phyloP scores from a whole-genome alignment of 208 protist genomes.

The Acanthamoeba divionensis region DNA sequence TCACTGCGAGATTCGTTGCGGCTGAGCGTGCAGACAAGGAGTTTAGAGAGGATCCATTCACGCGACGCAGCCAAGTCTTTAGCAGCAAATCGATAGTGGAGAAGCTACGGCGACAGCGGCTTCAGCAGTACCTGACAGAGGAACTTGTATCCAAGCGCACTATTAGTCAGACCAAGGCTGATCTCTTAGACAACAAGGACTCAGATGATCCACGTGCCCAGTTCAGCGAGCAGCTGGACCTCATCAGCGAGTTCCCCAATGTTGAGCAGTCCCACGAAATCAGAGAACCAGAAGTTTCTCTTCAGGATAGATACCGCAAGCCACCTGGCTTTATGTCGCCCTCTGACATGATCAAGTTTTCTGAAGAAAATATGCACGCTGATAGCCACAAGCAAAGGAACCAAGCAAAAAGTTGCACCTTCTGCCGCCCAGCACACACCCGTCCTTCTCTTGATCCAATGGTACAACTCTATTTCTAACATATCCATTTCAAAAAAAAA shows the following conservation, averaged over 20 bases:
- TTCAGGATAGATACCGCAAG: constrained; percentile 2
- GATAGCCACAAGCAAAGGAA: not conserved
- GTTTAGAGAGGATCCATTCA: constrained; percentile 19
- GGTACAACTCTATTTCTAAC: no score
- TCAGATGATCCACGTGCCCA: not conserved
- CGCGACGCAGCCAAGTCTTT: not conserved
- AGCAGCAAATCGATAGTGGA: not conserved
- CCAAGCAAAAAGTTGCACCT: constrained; percentile 22
- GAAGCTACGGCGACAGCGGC: not conserved
- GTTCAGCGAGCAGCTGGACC: not conserved
- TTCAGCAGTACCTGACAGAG: constrained; percentile 7
- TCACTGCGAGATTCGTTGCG: not conserved
- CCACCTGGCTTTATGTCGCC: constrained; percentile 1
- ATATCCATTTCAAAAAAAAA: not conserved
- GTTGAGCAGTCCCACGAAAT: not conserved
- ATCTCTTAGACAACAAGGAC: no score
- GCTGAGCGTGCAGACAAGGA: not conserved
- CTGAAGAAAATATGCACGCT: not conserved
- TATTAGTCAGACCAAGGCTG: no score
- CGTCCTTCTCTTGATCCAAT: no score
- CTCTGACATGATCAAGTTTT: constrained; percentile 31
- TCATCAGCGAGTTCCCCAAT: not conserved
- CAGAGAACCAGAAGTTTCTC: not conserved
- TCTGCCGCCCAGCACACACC: not conserved
- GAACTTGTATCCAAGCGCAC: no score